These are phyloP conservation scores for Phymatotrichopsis omnivora DNA, from an alignment of 2,329 filamentous ascomycete genomes.

Conservation along the genomic window DNA sequence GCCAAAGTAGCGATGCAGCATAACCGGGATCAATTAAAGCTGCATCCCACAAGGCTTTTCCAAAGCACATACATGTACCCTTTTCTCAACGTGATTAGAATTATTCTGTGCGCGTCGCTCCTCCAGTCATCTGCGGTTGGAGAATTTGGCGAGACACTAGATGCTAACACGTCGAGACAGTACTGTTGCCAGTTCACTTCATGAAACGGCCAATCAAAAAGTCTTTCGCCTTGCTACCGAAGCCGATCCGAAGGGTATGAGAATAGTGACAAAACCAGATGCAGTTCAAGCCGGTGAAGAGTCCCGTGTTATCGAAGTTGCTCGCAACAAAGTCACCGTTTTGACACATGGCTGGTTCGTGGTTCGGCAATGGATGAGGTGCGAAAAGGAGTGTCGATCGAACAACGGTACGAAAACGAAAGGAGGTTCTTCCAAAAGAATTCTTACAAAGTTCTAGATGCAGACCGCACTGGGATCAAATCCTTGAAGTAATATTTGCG, in stretches of 20 bases:
- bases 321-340: conserved; percentile 17
- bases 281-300: conserved; percentile 28
- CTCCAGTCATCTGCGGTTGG: too few relatives aligned
- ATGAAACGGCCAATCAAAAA: conserved; percentile 31
- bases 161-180: too few relatives aligned
- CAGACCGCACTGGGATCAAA: conserved; percentile 37
- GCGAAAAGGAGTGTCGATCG: conserved; percentile 20
- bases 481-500: conserved; percentile 37
- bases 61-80: too few relatives aligned
- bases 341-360: conserved; percentile 31
- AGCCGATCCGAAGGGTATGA: conserved; percentile 27
- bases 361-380: conserved; percentile 31
- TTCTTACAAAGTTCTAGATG: conserved; percentile 27
- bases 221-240: conserved; percentile 28
- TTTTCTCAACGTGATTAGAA: too few relatives aligned
- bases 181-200: conserved; percentile 24
- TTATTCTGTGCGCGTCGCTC: too few relatives aligned
- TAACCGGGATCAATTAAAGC: too few relatives aligned
- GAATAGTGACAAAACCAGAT: conserved; percentile 32
- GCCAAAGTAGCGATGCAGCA: too few relatives aligned
- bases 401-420: conserved; percentile 27
- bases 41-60: too few relatives aligned
- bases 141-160: too few relatives aligned
- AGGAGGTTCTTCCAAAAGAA: conserved; percentile 27
- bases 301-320: conserved; percentile 23